Conservation (phyloP, 495 filamentous ascomycete species). For the Viridothelium virens region DNA sequence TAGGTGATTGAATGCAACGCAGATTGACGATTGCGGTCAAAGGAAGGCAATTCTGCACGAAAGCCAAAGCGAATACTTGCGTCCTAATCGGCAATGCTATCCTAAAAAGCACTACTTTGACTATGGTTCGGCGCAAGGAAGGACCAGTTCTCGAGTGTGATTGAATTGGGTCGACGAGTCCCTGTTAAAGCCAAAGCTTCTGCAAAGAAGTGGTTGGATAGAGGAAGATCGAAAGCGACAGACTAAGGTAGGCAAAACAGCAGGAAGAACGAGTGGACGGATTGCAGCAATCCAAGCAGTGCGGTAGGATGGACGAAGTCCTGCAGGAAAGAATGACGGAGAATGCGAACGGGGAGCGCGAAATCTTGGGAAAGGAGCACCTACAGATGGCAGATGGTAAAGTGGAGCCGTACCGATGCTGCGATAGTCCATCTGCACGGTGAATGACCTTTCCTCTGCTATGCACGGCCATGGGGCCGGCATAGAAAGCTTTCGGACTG, state of each 20-base stretch:
- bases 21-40: not conserved
- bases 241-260: not conserved
- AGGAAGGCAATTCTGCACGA: no score
- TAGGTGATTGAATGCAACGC: not conserved
- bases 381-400: not conserved
- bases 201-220: not conserved
- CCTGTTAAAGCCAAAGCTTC: not conserved
- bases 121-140: not conserved
- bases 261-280: constrained; percentile 2
- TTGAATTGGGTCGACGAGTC: not conserved
- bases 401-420: not conserved
- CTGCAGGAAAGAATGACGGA: not conserved
- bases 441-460: not conserved
- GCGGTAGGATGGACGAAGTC: not conserved
- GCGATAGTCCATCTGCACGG: not conserved
- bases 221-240: not conserved
- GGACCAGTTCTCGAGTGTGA: not conserved
- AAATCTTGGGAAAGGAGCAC: not conserved
- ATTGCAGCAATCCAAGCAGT: not conserved
- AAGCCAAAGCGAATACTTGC: no score
- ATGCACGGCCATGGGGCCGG: not conserved
- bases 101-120: no score
- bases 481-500: not conserved
- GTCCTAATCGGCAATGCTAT: no score
- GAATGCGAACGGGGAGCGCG: not conserved